A percentile compares a stretch with the other conserved stretches of the same genome.
Conservation (phyloP, 2,329 filamentous ascomycete species). For the Tolypocladium pustulatum region DNA sequence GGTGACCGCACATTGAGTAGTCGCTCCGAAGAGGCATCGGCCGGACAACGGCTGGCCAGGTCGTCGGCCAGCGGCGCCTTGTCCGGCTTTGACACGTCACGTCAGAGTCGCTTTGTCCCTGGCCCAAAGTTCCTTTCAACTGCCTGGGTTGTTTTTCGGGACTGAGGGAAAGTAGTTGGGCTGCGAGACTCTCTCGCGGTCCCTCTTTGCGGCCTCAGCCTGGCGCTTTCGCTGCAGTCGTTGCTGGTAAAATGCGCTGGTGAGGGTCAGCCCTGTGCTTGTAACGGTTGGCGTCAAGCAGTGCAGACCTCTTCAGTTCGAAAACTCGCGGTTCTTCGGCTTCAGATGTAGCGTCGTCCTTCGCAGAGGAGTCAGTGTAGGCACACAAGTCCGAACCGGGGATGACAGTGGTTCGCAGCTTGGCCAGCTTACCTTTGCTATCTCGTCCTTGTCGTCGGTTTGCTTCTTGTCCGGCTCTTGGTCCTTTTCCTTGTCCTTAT, state of each 20-base stretch:
- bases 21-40: too few species aligned
- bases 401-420: not conserved
- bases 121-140: slow-evolving; percentile 4
- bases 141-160: slow-evolving; percentile 48
- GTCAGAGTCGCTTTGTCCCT: not conserved
- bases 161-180: slow-evolving; percentile 78
- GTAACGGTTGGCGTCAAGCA: not conserved
- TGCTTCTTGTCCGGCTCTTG: slow-evolving; percentile 13
- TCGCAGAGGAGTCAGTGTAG: slow-evolving; percentile 5
- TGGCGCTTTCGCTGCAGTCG: slow-evolving; percentile 61
- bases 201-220: slow-evolving; percentile 53
- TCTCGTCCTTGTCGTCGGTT: slow-evolving; percentile 14
- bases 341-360: slow-evolving; percentile 11
- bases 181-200: slow-evolving; percentile 68
- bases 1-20: too few species aligned
- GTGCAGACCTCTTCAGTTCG: slow-evolving; percentile 63
- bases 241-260: slow-evolving; percentile 75
- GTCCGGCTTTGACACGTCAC: not conserved
- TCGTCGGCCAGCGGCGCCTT: too few species aligned
- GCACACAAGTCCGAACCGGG: not conserved
- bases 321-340: slow-evolving; percentile 73
- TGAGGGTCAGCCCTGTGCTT: not conserved
- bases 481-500: slow-evolving; percentile 11
- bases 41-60: too few species aligned
- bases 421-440: slow-evolving; percentile 6